Evolutionary conservation across 2,329 filamentous ascomycete genomes (phyloP).

Genomic region (Acrocalymma vagum): DNA sequence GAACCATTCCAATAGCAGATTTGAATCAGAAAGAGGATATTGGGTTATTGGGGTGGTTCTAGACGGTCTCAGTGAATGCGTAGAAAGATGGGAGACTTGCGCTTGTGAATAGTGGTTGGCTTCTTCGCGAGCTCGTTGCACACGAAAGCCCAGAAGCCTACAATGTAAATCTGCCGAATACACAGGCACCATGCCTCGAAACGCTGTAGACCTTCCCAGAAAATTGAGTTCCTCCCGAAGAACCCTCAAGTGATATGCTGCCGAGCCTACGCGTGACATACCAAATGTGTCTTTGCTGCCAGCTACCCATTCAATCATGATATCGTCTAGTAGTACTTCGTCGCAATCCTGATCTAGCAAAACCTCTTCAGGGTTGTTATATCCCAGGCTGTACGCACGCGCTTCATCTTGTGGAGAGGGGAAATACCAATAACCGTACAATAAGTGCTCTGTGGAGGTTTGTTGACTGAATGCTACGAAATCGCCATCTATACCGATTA

Average conservation of each 20-base stretch:
- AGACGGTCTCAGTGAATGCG: too few relatives aligned
- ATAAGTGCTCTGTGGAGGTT: too few relatives aligned
- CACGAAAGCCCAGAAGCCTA: too few relatives aligned
- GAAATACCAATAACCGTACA: constrained; percentile 27
- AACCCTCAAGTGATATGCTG: constrained; percentile 15
- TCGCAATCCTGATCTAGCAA: constrained; percentile 18
- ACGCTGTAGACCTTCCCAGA: constrained; percentile 16
- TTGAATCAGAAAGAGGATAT: too few relatives aligned
- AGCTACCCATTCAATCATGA: constrained; percentile 24
- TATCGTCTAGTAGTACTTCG: constrained; percentile 15
- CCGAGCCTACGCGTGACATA: constrained; percentile 11
- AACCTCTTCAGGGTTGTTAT: constrained; percentile 22
- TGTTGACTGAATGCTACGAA: too few relatives aligned
- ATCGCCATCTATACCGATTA: too few relatives aligned
- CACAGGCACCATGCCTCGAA: constrained; percentile 17
- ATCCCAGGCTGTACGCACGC: constrained; percentile 17
- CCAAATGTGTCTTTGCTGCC: constrained; percentile 11
- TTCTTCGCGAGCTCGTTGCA: too few relatives aligned
- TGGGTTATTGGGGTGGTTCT: too few relatives aligned
- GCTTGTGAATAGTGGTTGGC: too few relatives aligned
- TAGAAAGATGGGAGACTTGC: too few relatives aligned
- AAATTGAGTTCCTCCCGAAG: constrained; percentile 21
- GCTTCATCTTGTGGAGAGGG: constrained; percentile 17
- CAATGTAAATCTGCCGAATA: too few relatives aligned
- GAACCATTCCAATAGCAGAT: too few relatives aligned